A percentile compares a stretch with the other conserved stretches of the same genome.
Conservation (phyloP, 2,329 filamentous ascomycete genomes). For the Colletotrichum phormii region DNA sequence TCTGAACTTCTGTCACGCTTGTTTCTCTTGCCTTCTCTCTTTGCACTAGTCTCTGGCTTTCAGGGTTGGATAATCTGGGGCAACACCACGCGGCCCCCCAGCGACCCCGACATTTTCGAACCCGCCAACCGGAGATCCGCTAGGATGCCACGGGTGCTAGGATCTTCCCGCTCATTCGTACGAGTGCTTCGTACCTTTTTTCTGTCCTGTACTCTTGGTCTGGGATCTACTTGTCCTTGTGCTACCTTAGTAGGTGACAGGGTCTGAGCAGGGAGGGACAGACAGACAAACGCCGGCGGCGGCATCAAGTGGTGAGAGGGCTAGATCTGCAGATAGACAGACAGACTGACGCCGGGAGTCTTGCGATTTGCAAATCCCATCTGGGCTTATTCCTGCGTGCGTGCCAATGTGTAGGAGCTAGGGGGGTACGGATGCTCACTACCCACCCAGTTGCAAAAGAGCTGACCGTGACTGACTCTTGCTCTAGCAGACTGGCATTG, state of each 20-base stretch:
- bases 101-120: not conserved
- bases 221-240: too few relatives aligned
- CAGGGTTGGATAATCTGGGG: slow-evolving; percentile 32
- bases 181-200: not conserved
- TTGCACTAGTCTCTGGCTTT: not conserved
- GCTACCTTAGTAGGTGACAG: not conserved
- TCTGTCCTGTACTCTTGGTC: not conserved
- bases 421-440: not conserved
- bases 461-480: not conserved
- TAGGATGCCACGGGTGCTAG: slow-evolving; percentile 20
- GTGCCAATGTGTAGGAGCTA: not conserved
- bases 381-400: not conserved
- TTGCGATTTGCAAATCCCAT: not conserved
- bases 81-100: slow-evolving; percentile 24
- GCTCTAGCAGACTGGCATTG: not conserved
- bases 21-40: not conserved
- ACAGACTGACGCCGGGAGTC: not conserved
- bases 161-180: slow-evolving; percentile 29
- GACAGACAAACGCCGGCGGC: not conserved
- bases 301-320: not conserved
- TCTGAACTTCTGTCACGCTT: not conserved
- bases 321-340: not conserved
- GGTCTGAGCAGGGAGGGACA: not conserved
- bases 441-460: not conserved
- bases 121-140: slow-evolving; percentile 29